Evolutionary conservation across 306 rosid species (phyloP).

Genomic region (Cercis canadensis): DNA sequence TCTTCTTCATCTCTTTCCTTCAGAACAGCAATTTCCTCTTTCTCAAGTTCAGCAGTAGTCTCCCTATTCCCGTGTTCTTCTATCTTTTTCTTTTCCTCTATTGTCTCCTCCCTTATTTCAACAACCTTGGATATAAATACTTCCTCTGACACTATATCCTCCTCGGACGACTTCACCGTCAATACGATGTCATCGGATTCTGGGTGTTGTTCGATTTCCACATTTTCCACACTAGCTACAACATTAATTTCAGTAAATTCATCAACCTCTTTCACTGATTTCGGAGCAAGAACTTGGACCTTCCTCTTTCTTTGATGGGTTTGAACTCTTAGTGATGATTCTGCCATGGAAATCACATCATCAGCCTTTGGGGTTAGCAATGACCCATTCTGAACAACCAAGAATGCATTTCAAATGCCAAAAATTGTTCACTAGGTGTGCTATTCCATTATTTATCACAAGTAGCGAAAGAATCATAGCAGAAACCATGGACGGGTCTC

Average conservation of each 20-base stretch:
- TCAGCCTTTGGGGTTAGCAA: not conserved
- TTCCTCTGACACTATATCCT: not conserved
- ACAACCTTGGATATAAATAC: not conserved
- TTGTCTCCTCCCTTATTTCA: not conserved
- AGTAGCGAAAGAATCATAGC: no score
- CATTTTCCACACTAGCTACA: conserved; percentile 25
- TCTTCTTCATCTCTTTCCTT: no score
- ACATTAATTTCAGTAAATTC: conserved; percentile 22
- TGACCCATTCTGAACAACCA: no score
- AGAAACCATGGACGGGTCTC: no score
- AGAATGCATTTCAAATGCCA: no score
- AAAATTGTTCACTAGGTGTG: no score
- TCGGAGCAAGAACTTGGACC: conserved; percentile 32
- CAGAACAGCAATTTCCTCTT: not conserved
- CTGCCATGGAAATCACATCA: conserved; percentile 32
- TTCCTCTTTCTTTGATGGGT: conserved; percentile 37
- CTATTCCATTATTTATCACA: no score
- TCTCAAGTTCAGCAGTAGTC: not conserved
- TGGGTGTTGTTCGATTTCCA: conserved; percentile 3
- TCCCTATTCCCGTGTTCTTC: not conserved
- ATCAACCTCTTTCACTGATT: conserved; percentile 28
- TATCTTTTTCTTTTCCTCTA: not conserved
- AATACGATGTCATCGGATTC: conserved; percentile 13
- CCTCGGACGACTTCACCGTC: conserved; percentile 8
- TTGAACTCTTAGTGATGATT: conserved; percentile 38